A percentile compares a stretch with the other conserved stretches of the same genome.
These are phyloP conservation scores for Boletus sp. DNA, from an alignment of 1,284 basidiomycete species.

Conservation along the genomic window DNA sequence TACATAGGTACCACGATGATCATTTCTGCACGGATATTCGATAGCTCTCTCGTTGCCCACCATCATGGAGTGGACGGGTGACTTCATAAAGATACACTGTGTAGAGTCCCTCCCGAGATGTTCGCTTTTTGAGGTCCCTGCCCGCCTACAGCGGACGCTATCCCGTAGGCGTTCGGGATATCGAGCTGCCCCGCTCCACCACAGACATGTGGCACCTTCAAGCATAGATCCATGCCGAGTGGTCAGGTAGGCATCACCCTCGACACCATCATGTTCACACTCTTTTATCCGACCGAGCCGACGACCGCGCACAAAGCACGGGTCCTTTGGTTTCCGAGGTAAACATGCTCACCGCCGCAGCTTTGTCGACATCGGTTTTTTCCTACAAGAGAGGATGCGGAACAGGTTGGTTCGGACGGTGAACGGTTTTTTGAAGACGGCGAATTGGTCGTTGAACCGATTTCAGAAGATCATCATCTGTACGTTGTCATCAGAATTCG, in stretches of 20 bases:
- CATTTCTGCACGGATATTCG: not conserved
- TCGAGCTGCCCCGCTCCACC: slow-evolving; percentile 29
- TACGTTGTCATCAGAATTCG: not conserved
- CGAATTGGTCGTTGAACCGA: slow-evolving; percentile 32
- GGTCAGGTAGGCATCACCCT: slow-evolving; percentile 31
- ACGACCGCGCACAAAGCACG: slow-evolving; percentile 5
- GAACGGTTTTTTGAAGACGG: slow-evolving; percentile 38
- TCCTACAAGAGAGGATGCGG: not conserved
- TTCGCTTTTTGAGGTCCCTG: slow-evolving; percentile 23
- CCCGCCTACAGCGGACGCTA: slow-evolving; percentile 8
- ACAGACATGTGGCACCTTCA: slow-evolving; percentile 33
- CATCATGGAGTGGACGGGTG: not conserved
- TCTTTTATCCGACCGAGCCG: slow-evolving; percentile 40
- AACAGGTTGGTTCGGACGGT: slow-evolving; percentile 34
- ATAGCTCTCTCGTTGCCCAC: not conserved
- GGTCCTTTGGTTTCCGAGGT: slow-evolving; percentile 33
- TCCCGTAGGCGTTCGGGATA: slow-evolving; percentile 11
- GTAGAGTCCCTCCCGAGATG: not conserved
- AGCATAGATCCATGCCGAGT: slow-evolving; percentile 23
- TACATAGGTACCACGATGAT: too few species aligned
- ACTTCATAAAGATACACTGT: not conserved
- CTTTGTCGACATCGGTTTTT: not conserved
- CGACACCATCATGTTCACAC: slow-evolving; percentile 38
- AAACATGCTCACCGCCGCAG: not conserved
- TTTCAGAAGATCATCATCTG: slow-evolving; percentile 24